Evolutionary conservation across 2,329 filamentous ascomycete genomes (phyloP).

Genomic region (Colletotrichum orbiculare): DNA sequence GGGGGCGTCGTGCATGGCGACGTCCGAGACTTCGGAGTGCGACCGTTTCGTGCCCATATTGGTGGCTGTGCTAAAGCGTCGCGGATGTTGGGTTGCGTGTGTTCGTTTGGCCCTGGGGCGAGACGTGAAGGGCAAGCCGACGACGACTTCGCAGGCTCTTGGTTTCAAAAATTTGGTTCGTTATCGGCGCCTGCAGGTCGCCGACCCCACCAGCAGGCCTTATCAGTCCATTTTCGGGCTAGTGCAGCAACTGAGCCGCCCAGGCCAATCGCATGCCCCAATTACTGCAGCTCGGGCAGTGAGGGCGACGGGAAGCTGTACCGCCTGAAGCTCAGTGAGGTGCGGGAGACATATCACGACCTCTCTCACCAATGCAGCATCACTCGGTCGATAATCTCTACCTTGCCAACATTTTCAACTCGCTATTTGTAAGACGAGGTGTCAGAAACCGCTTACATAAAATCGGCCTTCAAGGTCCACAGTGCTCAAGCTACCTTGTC

Average conservation of each 20-base stretch:
- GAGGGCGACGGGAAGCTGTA: slow-evolving; percentile 14
- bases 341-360: background rate
- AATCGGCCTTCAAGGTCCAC: too few relatives aligned
- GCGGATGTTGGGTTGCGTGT: background rate
- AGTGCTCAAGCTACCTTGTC: too few relatives aligned
- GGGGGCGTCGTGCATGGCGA: slow-evolving; percentile 13
- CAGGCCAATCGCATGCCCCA: slow-evolving; percentile 30
- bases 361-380: background rate
- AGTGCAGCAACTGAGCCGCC: background rate
- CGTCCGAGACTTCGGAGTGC: slow-evolving; percentile 39
- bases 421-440: too few relatives aligned
- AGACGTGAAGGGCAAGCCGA: background rate
- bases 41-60: slow-evolving; percentile 46
- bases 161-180: slow-evolving; percentile 39
- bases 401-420: too few relatives aligned
- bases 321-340: slow-evolving; percentile 23
- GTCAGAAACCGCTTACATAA: too few relatives aligned
- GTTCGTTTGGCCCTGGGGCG: background rate
- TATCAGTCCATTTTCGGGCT: slow-evolving; percentile 27
- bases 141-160: slow-evolving; percentile 21
- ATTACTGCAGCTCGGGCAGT: slow-evolving; percentile 28
- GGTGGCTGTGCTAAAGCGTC: background rate
- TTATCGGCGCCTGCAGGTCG: slow-evolving; percentile 31
- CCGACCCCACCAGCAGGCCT: slow-evolving; percentile 19
- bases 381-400: too few relatives aligned